Base-by-base conservation (phyloP, 352 stramenopile genomes). In the Phytophthora podocarpi region DNA sequence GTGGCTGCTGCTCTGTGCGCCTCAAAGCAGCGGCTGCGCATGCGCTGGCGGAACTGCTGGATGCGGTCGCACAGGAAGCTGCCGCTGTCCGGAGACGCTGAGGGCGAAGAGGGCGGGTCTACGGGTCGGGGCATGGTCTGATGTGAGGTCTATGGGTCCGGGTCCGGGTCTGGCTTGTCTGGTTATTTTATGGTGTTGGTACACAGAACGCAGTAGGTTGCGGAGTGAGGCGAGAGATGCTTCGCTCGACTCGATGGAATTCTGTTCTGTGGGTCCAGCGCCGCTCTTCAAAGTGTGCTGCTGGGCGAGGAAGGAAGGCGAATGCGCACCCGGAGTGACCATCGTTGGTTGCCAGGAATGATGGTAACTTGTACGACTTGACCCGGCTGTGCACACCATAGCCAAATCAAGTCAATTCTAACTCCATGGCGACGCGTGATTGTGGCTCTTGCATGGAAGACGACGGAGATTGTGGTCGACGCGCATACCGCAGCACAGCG, bases 21-120 rank as follows among this genome's bases (percentile, higher is more conserved):
- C 8, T 60, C 48, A 9, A 61, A 5, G 41, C 62, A 70, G 49
- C 56, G 62, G 8, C 32, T 43, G 26, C 50, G 43, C 63, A 72
- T 43, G 3, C 62, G 49, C 42, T 66, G 41, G 16, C 49, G 57
- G 20, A 64, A 43, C 57, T 68, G 64, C 30, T 64, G 50, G 7
- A 72, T 23, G 43, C 57, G 58, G 4, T 68, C 49, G 26, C 57
- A 68, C 11, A 67, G 37, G 20, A 32, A 49, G 32, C 20, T 39
- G n/a, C 41, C 16, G n/a, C 53, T 31, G 27, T 54, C 41, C 1
- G 48, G 27, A 3, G 49, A 27, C 13, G 34, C 28, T 56, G 27
- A 47, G 18, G 28, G 16, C 0, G 15, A 32, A 26, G 43, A 16
- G 15, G 49, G 27, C 18, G 41, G 28, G 42, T 39, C 40, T 3